Evolutionary conservation across 768 basidiomycete genomes (phyloP).

Genomic region (Mycena indigotica): DNA sequence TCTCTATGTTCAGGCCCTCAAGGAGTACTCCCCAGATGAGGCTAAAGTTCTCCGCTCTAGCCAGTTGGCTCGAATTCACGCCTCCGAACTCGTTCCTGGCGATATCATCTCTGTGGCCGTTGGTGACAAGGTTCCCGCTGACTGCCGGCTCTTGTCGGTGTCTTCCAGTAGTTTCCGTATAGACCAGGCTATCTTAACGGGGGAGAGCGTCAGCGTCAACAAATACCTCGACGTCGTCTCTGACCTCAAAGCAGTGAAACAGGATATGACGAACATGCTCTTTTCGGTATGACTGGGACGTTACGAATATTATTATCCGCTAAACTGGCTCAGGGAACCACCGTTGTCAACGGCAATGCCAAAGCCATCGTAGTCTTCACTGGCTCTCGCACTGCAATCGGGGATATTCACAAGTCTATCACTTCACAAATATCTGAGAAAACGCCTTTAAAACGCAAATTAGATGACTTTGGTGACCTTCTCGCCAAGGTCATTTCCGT

Average conservation of each 20-base stretch:
- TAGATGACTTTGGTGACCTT: slow-evolving; percentile 98
- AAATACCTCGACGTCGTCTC: slow-evolving; percentile 71
- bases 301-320: not conserved
- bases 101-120: slow-evolving; percentile 91
- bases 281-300: slow-evolving; percentile 67
- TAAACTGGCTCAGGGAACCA: slow-evolving; percentile 70
- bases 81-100: slow-evolving; percentile 90
- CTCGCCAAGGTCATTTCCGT: slow-evolving; percentile 97
- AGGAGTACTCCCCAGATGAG: slow-evolving; percentile 96
- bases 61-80: slow-evolving; percentile 71
- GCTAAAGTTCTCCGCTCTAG: slow-evolving; percentile 85
- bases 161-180: slow-evolving; percentile 92
- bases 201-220: slow-evolving; percentile 87
- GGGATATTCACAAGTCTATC: slow-evolving; percentile 97
- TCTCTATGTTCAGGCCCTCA: slow-evolving; percentile 68
- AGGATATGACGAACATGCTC: slow-evolving; percentile 97
- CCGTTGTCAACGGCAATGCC: slow-evolving; percentile 91
- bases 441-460: slow-evolving; percentile 94
- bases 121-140: slow-evolving; percentile 94
- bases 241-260: slow-evolving; percentile 86
- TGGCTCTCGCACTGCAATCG: slow-evolving; percentile 87
- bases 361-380: slow-evolving; percentile 87
- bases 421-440: slow-evolving; percentile 91
- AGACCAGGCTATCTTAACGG: slow-evolving; percentile 96
- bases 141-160: slow-evolving; percentile 86